Evolutionary conservation across 2,329 filamentous ascomycete genomes (phyloP), one percentile per base, ranked within the genome.

Genomic region (Calycina herbarum): DNA sequence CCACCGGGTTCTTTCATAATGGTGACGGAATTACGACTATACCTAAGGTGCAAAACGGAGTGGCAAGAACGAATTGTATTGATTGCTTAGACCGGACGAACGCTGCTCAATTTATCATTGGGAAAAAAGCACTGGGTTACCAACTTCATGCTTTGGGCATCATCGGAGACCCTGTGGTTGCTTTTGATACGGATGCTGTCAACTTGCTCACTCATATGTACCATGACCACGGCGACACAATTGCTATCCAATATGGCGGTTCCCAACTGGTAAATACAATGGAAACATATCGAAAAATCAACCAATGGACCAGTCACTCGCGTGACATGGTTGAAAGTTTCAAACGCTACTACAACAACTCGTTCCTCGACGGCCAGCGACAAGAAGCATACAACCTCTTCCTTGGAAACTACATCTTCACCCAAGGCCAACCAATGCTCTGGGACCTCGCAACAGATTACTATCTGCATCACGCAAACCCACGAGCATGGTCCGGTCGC

Each of bases 321-420:
- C 86, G 95, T 71, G 95, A 99, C 77, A 98, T 99, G 94, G 94
- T 99, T 27, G 95, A 99, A 79, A 97, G 93, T 77, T 97, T 99
- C 82, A 99, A 98, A 78, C 87, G 95, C 33, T 99, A 98, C 77
- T 99, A 99, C 78, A 97, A 98, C 79, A 99, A 99, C 75, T 96
- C 94, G 0, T 99, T 99, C 76, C 85, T 99, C 8, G 95, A 99
- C 77, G 94, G 91, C n/a, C 95, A 99, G 76, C 88, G 95, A 38
- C 95, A 99, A 78, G 95, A 99, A 78, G 95, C 95, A 0, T 98
- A 98, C 78, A 99, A 99, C 72, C 82, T 99, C 10, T 99, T 99
- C 75, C 84, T 99, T 1, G 95, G 95, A 6, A 97, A 98, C 75
- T 99, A 99, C 76, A 92, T 94, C 61, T 98, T 93, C 75, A 80